These are phyloP conservation scores for Endotrypanum monterogeii DNA, from an alignment of 208 protist species.

Conservation along the genomic window DNA sequence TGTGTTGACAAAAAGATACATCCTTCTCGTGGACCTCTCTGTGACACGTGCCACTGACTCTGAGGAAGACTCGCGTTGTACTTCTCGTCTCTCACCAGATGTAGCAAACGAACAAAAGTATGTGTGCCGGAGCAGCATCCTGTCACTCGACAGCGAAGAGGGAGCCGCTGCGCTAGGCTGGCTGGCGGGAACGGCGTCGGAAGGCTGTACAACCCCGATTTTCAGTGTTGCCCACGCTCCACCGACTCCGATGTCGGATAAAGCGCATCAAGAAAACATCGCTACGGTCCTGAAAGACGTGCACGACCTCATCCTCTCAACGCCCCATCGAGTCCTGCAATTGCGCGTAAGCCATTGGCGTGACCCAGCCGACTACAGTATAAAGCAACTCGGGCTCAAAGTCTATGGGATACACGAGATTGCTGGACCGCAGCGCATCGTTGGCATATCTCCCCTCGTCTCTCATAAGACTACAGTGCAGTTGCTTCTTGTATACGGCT, in stretches of 20 bases:
- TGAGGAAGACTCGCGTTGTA: neutral
- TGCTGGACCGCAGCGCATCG: neutral
- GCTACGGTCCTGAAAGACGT: neutral
- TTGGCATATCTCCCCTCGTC: neutral
- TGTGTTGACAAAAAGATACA: neutral
- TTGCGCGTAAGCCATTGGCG: constrained; percentile 4
- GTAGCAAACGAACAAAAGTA: neutral
- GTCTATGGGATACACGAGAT: constrained; percentile 16
- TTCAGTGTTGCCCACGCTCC: neutral
- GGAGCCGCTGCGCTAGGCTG: constrained; percentile 15
- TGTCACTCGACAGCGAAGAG: constrained; percentile 14
- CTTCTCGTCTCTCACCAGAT: too few species aligned
- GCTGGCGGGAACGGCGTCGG: constrained; percentile 6
- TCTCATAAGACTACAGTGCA: neutral
- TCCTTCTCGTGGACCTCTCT: neutral
- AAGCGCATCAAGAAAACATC: neutral
- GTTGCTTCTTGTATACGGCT: constrained; percentile 19
- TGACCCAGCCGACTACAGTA: neutral
- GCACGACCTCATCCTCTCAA: constrained; percentile 12
- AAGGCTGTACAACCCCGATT: neutral
- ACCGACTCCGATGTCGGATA: neutral
- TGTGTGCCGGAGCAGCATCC: constrained; percentile 12
- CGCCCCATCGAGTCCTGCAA: constrained; percentile 2
- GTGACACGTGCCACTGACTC: neutral
- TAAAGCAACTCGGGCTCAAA: neutral